Percentiles rank a stretch among this genome's conserved stretches.
Evolutionary conservation across 2,329 filamentous ascomycete genomes (phyloP).

Genomic region (Thielaviopsis euricoi): DNA sequence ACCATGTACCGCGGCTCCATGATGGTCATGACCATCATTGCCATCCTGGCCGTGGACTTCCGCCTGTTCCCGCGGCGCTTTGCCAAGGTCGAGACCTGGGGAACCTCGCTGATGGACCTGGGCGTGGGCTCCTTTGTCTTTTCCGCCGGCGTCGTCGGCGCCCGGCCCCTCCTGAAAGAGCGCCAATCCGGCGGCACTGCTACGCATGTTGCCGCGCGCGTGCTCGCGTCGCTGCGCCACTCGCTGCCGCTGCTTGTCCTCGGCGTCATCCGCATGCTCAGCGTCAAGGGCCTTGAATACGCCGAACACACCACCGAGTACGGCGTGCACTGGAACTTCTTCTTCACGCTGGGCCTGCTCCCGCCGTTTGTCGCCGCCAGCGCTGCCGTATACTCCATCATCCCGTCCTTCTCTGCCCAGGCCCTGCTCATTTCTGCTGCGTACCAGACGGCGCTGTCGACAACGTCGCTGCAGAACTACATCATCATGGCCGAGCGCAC

Average conservation of each 20-base stretch:
- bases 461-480: constrained; percentile 62
- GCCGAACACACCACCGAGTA: constrained; percentile 96
- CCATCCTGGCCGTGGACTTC: constrained; percentile 96
- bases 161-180: constrained; percentile 61
- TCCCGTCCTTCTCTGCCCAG: constrained; percentile 64
- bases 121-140: constrained; percentile 97
- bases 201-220: constrained; percentile 36
- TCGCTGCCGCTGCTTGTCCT: constrained; percentile 68
- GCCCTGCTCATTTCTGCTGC: constrained; percentile 48
- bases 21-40: constrained; percentile 77
- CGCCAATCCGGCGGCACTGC: constrained; percentile 34
- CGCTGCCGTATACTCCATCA: constrained; percentile 49
- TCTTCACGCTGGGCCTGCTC: constrained; percentile 82
- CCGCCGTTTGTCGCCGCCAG: constrained; percentile 79
- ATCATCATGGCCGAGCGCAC: constrained; percentile 68
- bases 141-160: constrained; percentile 78
- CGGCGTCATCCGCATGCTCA: constrained; percentile 65
- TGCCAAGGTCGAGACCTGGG: constrained; percentile 98
- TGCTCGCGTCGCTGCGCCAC: constrained; percentile 56
- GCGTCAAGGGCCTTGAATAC: constrained; percentile 88
- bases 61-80: constrained; percentile 82
- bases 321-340: constrained; percentile 99
- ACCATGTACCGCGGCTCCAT: constrained; percentile 83
- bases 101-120: constrained; percentile 96
- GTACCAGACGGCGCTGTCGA: constrained; percentile 65